phyloP scores from a whole-genome alignment of 257 asterid genomes.

The Solanum chilense region DNA sequence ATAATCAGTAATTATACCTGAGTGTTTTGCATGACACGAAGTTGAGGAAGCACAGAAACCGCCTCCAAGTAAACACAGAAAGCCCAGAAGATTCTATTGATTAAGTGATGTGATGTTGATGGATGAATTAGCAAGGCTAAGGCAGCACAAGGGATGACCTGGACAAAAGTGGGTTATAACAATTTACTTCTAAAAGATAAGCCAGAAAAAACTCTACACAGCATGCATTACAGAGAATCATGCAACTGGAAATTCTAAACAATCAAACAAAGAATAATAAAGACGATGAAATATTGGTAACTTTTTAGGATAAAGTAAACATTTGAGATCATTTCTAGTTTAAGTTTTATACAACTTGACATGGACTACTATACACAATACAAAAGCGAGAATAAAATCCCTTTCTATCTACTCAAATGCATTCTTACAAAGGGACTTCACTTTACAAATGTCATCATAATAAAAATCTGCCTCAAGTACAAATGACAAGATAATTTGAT shows the following conservation, averaged over 20 bases:
- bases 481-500: not conserved
- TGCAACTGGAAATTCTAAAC: not conserved
- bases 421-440: not conserved
- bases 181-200: not conserved
- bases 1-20: constrained; percentile 21
- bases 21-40: constrained; percentile 42
- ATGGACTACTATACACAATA: not conserved
- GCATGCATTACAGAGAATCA: not conserved
- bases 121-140: constrained; percentile 36
- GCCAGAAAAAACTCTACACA: not conserved
- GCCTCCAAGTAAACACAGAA: constrained; percentile 42
- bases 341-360: not conserved
- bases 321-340: not conserved
- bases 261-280: not conserved
- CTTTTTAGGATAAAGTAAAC: not conserved
- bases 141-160: constrained; percentile 35
- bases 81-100: constrained; percentile 35
- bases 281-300: not conserved
- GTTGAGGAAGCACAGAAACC: constrained; percentile 40
- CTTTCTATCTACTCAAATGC: not conserved
- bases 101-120: constrained; percentile 30
- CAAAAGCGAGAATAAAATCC: not conserved
- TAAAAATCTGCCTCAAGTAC: not conserved
- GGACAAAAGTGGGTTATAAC: constrained; percentile 1
- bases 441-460: not conserved